These are phyloP conservation scores for Fusarium sp. DNA, from an alignment of 2,329 filamentous ascomycete genomes.

Conservation along the genomic window DNA sequence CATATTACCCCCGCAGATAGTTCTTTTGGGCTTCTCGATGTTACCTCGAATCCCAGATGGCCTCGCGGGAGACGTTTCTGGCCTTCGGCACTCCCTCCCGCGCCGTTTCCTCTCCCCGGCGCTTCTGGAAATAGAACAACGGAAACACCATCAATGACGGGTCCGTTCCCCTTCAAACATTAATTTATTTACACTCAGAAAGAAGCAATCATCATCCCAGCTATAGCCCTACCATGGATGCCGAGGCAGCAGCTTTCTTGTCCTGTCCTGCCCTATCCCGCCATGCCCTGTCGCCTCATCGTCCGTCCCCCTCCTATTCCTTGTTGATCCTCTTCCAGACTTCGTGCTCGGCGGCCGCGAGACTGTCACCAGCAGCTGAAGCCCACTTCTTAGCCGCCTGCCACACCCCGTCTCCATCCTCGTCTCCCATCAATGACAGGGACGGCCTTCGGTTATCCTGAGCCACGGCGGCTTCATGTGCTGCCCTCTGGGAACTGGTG, in stretches of 20 bases:
- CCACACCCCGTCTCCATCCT: constrained; percentile 59
- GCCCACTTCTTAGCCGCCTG: constrained; percentile 65
- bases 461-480: constrained; percentile 48
- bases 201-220: constrained; percentile 34
- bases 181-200: constrained; percentile 37
- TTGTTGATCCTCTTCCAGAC: constrained; percentile 71
- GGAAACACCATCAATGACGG: constrained; percentile 31
- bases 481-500: constrained; percentile 56
- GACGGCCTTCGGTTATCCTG: constrained; percentile 34
- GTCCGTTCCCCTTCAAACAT: constrained; percentile 38
- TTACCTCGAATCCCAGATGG: constrained; percentile 17
- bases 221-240: constrained; percentile 30
- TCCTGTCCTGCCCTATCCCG: neutral
- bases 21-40: constrained; percentile 28
- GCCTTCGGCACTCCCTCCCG: constrained; percentile 23
- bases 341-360: constrained; percentile 66
- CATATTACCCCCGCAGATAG: constrained; percentile 34
- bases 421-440: constrained; percentile 38
- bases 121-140: constrained; percentile 42
- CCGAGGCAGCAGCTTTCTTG: constrained; percentile 9
- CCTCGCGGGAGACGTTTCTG: constrained; percentile 24
- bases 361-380: constrained; percentile 62
- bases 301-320: constrained; percentile 48
- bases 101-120: constrained; percentile 26
- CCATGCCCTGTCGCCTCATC: neutral